Percentiles rank a stretch among this genome's conserved stretches.
phyloP scores from a whole-genome alignment of 768 basidiomycete genomes.

The Collybiopsis confluens region DNA sequence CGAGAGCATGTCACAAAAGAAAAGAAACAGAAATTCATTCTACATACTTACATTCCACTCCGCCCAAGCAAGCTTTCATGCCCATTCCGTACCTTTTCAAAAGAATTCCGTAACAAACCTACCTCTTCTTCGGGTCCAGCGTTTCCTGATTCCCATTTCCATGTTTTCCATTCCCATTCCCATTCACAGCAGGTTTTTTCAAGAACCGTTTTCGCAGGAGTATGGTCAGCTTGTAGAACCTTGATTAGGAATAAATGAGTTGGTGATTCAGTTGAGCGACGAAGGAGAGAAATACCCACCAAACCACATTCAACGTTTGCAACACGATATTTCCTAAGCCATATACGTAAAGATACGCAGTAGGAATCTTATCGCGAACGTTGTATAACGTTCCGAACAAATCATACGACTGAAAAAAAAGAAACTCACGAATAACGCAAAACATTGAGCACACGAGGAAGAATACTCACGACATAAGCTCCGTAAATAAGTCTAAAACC shows the following conservation, averaged over 20 bases:
- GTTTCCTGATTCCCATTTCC: too few relatives aligned
- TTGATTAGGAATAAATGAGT: too few relatives aligned
- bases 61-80: too few relatives aligned
- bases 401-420: constrained; percentile 48
- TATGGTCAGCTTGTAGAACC: constrained; percentile 73
- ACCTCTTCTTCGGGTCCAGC: constrained; percentile 12
- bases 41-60: too few relatives aligned
- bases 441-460: not conserved
- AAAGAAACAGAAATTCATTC: too few relatives aligned
- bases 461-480: constrained; percentile 37
- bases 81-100: too few relatives aligned
- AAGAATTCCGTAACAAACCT: too few relatives aligned
- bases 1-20: too few relatives aligned
- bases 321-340: constrained; percentile 59
- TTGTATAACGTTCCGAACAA: constrained; percentile 59
- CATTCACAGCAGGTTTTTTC: constrained; percentile 5
- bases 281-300: constrained; percentile 51
- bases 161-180: not conserved
- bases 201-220: constrained; percentile 62
- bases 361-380: constrained; percentile 51
- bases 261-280: not conserved
- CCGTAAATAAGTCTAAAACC: constrained; percentile 71
- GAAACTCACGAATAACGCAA: not conserved
- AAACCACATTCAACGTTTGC: constrained; percentile 73
- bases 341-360: constrained; percentile 46